Evolutionary conservation across 768 basidiomycete species (phyloP), one percentile per base, ranked within the genome.

Genomic region (Fibroporia radiculosa): DNA sequence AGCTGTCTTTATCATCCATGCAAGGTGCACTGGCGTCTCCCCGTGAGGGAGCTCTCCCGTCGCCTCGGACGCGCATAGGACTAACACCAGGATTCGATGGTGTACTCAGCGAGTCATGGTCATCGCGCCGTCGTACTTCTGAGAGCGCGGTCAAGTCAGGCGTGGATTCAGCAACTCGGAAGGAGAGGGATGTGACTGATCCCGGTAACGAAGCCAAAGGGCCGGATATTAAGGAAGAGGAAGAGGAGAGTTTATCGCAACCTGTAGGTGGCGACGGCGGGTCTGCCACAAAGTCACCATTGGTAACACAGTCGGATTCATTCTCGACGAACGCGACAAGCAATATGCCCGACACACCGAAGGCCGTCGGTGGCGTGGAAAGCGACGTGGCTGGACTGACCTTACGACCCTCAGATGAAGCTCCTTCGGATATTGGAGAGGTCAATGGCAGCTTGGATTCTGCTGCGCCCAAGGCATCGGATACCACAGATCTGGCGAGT

Each of bases 51-150:
- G 69, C 67, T 18, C 64, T 78, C 44, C 74, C 78, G 33, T 84
- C 85, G 27, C 83, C 86, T 52, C 81, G 86, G 42, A 63, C 62
- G 49, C 77, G 84, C 42, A 67, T 76, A 45, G 72, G 77, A 8
- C 72, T 72, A 53, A 66, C 72, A 18, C 66, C 77, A 44, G 74
- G 74, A 45, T 85, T 88, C 51, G 86, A 89, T 54, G 84, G 84
- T n/a, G 75, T 87, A 8, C 66, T 88, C 39, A 70, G 78, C 37
- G 85, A 88, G 42, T 75, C 82, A 24, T 85, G 86, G 86, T 63
- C 71, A 14, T 67, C 80, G 11, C 71, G 79, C 52, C 73, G 80
- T 54, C 77, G 82, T 28, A 63, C 74, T 49, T 78, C 82, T n/a
- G 77, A 78, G 48, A 69, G 72, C 26, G 64, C 70, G 14, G 46